Conservation (phyloP, 2,329 filamentous ascomycete genomes). For the Neurospora sp. region DNA sequence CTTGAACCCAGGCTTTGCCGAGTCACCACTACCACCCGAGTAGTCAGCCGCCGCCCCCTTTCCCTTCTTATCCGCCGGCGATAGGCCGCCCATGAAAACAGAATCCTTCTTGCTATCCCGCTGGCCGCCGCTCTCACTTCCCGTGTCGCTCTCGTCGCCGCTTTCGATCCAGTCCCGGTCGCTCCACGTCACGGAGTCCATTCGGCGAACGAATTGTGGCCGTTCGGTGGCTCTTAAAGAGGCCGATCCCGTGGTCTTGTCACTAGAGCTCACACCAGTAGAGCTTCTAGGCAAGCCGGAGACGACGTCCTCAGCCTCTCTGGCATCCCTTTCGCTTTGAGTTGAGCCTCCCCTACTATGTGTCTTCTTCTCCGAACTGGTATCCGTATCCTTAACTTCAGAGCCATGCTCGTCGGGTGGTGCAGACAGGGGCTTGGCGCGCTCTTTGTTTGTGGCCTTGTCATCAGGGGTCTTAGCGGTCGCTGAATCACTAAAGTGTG, state of each 20-base stretch:
- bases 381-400: constrained; percentile 41
- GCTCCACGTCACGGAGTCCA: constrained; percentile 55
- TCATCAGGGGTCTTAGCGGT: constrained; percentile 58
- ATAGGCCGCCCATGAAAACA: neutral
- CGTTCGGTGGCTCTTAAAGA: neutral
- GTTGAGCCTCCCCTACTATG: constrained; percentile 1
- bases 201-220: constrained; percentile 17
- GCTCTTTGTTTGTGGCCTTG: constrained; percentile 55
- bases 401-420: constrained; percentile 53
- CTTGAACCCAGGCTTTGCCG: constrained; percentile 3
- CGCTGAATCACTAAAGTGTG: constrained; percentile 76
- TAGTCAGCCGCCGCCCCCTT: neutral
- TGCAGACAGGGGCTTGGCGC: constrained; percentile 51
- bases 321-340: neutral
- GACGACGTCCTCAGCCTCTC: constrained; percentile 1
- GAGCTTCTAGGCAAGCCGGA: constrained; percentile 1
- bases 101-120: neutral
- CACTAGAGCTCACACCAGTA: neutral
- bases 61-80: neutral
- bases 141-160: constrained; percentile 32
- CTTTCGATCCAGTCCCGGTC: constrained; percentile 54
- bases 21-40: neutral
- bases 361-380: constrained; percentile 24
- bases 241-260: constrained; percentile 7
- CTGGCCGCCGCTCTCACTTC: neutral